phyloP scores from a whole-genome alignment of 1,284 basidiomycete genomes.

The Cerrena zonata region DNA sequence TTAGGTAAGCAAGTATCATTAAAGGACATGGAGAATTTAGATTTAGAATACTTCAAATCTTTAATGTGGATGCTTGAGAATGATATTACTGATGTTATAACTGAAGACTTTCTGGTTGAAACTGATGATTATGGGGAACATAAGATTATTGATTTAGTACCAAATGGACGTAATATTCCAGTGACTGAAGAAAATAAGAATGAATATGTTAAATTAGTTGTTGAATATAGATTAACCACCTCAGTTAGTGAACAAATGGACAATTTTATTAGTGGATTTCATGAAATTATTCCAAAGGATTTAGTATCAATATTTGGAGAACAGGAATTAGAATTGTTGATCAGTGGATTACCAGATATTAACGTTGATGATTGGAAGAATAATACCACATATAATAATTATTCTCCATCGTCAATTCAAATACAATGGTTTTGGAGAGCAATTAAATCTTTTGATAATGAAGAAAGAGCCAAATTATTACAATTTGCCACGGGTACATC shows the following conservation, averaged over 20 bases:
- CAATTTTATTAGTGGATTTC: constrained; percentile 85
- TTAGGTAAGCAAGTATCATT: constrained; percentile 89
- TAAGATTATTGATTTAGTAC: constrained; percentile 81
- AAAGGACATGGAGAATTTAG: constrained; percentile 91
- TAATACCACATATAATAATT: constrained; percentile 87
- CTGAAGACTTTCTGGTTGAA: constrained; percentile 81
- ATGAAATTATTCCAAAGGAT: constrained; percentile 90
- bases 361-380: constrained; percentile 98
- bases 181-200: constrained; percentile 95
- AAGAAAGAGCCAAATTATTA: constrained; percentile 90
- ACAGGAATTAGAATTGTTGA: constrained; percentile 94
- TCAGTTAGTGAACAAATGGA: constrained; percentile 97
- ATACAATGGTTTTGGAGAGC: constrained; percentile 99
- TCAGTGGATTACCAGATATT: constrained; percentile 96
- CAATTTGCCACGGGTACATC: constrained; percentile 97
- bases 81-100: no score
- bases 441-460: constrained; percentile 93
- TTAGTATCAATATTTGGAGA: constrained; percentile 90
- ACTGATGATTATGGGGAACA: constrained; percentile 83
- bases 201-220: constrained; percentile 90
- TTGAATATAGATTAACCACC: constrained; percentile 86
- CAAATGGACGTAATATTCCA: constrained; percentile 71
- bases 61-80: constrained; percentile 89
- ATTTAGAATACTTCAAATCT: constrained; percentile 94
- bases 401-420: constrained; percentile 82